Evolutionary conservation across 164 flowering plant genomes (phyloP).

Genomic region (Stephania japonica): DNA sequence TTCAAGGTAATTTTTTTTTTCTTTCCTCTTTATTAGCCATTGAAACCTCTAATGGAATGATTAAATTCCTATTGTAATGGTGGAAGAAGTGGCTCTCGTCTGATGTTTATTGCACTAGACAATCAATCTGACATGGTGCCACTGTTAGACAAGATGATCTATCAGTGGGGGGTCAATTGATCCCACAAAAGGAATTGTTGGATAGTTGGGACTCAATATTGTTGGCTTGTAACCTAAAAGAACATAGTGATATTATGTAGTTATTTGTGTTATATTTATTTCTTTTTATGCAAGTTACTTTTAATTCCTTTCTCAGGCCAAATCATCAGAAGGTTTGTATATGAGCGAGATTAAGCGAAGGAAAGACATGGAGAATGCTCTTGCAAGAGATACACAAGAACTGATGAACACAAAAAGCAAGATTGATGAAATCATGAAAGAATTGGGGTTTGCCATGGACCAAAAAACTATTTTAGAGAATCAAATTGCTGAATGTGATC

Average conservation of each 20-base stretch:
- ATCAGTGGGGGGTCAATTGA: background rate
- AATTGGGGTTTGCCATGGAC: slow-evolving; percentile 38
- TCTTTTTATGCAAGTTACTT: background rate
- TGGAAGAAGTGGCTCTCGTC: too few species aligned
- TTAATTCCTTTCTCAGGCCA: slow-evolving; percentile 36
- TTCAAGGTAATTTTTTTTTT: slow-evolving; percentile 30
- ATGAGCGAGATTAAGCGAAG: slow-evolving; percentile 37
- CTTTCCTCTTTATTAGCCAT: background rate
- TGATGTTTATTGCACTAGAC: background rate
- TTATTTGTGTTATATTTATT: background rate
- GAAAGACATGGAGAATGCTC: slow-evolving; percentile 43
- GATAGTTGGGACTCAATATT: background rate
- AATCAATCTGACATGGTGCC: background rate
- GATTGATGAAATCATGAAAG: slow-evolving; percentile 27
- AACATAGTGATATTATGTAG: background rate
- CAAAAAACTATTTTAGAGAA: slow-evolving; percentile 40
- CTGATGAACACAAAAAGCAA: slow-evolving; percentile 35
- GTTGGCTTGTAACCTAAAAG: background rate
- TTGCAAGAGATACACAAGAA: slow-evolving; percentile 38
- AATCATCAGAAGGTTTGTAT: slow-evolving; percentile 43
- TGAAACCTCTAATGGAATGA: background rate
- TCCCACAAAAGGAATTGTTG: background rate
- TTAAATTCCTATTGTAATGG: too few species aligned
- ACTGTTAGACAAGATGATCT: background rate
- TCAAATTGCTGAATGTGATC: slow-evolving; percentile 32